Evolutionary conservation across 2,329 filamentous ascomycete genomes (phyloP), one percentile per base, ranked within the genome.

Genomic region (Rutstroemia sp.): DNA sequence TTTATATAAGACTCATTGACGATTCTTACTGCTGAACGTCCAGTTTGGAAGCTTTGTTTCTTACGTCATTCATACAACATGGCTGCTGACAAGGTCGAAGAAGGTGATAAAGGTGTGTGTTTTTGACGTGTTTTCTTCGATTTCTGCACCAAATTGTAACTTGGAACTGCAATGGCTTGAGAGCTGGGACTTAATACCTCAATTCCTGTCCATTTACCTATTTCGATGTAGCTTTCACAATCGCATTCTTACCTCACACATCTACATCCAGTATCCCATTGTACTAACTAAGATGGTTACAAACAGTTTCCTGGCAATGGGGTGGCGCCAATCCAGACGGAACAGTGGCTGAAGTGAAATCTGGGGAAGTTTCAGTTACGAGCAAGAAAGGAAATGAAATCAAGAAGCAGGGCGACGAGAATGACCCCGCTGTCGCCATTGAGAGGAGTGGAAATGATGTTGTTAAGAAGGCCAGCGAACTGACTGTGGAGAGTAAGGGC

Each of bases 361-460:
- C 82, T 39, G 83, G 82, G 69, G 77, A 83, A 64, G 71, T 85
- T 51, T 75, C 79, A 50, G 81, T 86, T 64, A 75, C 79, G 64
- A 81, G 81, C 45, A 78, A 85, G 65, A 73, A 73, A 51, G 82
- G 83, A 63, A 87, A 86, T 68, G 81, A 77, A 27, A 79, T 86
- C 68, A 82, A 79, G 71, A 84, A 82, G 72, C 82, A 81, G 41
- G 83, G 80, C 51, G 76, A 80, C 25, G 76, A 78, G 27, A 75
- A 76, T 19, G 81, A 86, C 61, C 83, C 82, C 2, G 83, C 82
- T 34, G 79, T 86, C 5, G 77, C 79, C 60, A 71, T 86, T 63
- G 74, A 75, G 63, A 75, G 81, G 47, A 73, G 75, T 14, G 82
- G 83, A 48, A 84, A 86, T 63, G 82, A 86, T 67, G 82, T 85